Percentiles rank a stretch among this genome's conserved stretches.
phyloP scores from a whole-genome alignment of 495 filamentous ascomycete genomes.

The Hypomontagnella submonticulosa region DNA sequence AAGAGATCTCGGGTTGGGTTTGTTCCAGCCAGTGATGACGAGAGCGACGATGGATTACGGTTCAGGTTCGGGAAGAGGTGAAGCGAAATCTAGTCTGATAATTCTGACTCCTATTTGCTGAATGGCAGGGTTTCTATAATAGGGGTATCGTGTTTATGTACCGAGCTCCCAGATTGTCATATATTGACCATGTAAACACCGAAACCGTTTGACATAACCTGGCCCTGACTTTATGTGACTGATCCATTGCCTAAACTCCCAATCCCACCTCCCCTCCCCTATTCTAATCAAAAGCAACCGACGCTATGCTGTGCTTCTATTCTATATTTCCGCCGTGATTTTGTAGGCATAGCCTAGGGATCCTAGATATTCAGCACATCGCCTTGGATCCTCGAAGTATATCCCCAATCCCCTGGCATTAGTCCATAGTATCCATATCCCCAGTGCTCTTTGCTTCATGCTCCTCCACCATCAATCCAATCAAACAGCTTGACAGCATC shows the following conservation, averaged over 20 bases:
- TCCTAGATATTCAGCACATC: too few species aligned
- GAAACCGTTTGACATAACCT: not conserved
- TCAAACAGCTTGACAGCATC: slow-evolving; percentile 85
- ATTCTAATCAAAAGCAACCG: slow-evolving; percentile 6
- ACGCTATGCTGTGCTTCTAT: slow-evolving; percentile 1
- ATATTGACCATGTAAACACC: not conserved
- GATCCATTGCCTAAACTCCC: not conserved
- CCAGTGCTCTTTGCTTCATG: slow-evolving; percentile 61
- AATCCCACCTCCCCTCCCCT: too few species aligned
- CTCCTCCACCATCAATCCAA: slow-evolving; percentile 88
- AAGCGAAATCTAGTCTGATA: slow-evolving; percentile 6
- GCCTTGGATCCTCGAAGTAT: not conserved
- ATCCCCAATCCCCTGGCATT: slow-evolving; percentile 21
- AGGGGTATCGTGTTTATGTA: slow-evolving; percentile 31
- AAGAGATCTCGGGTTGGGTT: slow-evolving; percentile 56
- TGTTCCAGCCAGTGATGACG: slow-evolving; percentile 56
- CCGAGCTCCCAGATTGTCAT: slow-evolving; percentile 8
- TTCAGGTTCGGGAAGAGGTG: slow-evolving; percentile 69
- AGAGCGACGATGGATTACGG: slow-evolving; percentile 62
- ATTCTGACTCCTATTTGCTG: not conserved
- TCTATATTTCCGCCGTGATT: not conserved
- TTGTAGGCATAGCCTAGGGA: not conserved
- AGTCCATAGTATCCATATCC: slow-evolving; percentile 77
- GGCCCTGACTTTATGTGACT: not conserved
- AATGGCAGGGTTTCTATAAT: slow-evolving; percentile 8